Conservation (phyloP, 2,329 filamentous ascomycete species). For the Colletotrichum aenigma region DNA sequence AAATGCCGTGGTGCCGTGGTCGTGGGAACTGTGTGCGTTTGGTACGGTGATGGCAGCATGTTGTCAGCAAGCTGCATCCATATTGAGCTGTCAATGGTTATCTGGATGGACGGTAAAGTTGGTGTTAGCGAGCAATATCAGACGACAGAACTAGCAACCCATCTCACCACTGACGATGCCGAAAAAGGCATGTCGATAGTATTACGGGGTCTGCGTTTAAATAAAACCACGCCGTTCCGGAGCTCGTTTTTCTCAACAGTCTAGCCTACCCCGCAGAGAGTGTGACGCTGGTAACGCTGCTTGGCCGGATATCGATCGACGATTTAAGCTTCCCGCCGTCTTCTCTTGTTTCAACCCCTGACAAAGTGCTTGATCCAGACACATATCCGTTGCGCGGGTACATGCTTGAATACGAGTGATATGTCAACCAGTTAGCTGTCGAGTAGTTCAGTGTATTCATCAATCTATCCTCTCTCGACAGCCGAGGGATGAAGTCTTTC, state of each 20-base stretch:
- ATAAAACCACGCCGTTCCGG: not conserved
- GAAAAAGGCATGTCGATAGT: not conserved
- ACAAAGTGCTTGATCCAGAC: not conserved
- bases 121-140: not conserved
- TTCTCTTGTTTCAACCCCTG: not conserved
- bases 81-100: not conserved
- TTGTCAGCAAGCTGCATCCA: not conserved
- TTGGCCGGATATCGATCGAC: not conserved
- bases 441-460: not conserved
- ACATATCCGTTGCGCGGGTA: not conserved
- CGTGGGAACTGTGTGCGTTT: not conserved
- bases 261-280: not conserved
- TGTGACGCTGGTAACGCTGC: not conserved
- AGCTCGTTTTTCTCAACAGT: not conserved
- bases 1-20: not conserved
- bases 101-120: not conserved
- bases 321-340: not conserved
- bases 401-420: not conserved
- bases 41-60: not conserved
- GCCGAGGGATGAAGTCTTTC: not conserved
- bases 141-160: not conserved
- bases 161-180: not conserved
- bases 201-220: not conserved
- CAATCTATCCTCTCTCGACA: not conserved
- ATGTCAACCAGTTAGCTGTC: accelerated